Evolutionary conservation across 169 alveolate genomes (phyloP).

Genomic region (Perkinsus chesapeaki): DNA sequence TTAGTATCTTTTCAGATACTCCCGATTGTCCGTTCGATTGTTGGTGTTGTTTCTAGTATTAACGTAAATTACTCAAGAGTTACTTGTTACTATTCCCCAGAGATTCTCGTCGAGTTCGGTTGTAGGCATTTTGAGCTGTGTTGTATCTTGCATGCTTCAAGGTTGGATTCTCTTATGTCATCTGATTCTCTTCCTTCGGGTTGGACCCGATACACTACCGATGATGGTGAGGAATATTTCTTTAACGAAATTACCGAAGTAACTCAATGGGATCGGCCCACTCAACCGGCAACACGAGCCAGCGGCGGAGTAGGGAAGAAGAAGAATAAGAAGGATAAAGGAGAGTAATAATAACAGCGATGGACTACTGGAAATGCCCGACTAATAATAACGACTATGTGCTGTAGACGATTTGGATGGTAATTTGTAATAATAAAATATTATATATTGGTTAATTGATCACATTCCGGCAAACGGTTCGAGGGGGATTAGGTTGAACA

Average conservation of each 20-base stretch:
- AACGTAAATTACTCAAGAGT: not conserved
- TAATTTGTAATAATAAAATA: too few species aligned
- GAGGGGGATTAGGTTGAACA: too few species aligned
- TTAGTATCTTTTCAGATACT: not conserved
- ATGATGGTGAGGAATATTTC: not conserved
- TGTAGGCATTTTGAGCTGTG: not conserved
- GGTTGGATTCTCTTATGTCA: not conserved
- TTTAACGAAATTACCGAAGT: not conserved
- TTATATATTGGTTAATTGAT: too few species aligned
- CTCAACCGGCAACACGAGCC: not conserved
- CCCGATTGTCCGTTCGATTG: not conserved
- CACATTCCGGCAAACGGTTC: too few species aligned
- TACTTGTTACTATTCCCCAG: not conserved
- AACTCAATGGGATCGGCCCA: not conserved
- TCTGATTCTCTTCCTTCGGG: not conserved
- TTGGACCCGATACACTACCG: not conserved
- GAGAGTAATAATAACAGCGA: not conserved
- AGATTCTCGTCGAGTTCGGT: not conserved
- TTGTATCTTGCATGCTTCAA: not conserved
- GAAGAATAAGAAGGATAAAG: not conserved
- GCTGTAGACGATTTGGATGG: too few species aligned
- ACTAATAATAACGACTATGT: too few species aligned
- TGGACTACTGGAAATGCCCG: too few species aligned
- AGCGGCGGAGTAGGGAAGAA: not conserved
- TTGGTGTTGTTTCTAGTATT: not conserved